phyloP scores from a whole-genome alignment of 2,329 filamentous ascomycete species.

The Rutstroemia sp. region DNA sequence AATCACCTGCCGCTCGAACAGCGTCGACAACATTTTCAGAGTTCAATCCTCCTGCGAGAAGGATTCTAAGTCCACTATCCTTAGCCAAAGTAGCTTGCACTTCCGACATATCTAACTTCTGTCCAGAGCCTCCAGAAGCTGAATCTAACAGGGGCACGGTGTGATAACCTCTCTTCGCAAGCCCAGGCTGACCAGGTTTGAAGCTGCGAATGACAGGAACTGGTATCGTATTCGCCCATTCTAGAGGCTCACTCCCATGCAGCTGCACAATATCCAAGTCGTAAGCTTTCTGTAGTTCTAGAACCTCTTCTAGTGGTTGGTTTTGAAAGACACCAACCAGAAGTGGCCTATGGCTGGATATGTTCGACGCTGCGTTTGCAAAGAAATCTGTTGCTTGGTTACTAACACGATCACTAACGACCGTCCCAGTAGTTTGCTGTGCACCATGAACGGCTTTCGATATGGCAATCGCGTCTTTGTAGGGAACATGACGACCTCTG shows the following conservation, averaged over 20 bases:
- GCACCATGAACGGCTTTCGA: conserved; percentile 64
- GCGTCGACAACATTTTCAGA: conserved; percentile 68
- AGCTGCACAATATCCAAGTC: conserved; percentile 85
- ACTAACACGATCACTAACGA: conserved; percentile 22
- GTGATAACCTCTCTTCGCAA: conserved; percentile 74
- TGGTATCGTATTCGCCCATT: conserved; percentile 85
- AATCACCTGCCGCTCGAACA: conserved; percentile 54
- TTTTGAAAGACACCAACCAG: conserved; percentile 93
- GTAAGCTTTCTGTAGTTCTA: conserved; percentile 69
- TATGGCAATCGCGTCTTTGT: conserved; percentile 73
- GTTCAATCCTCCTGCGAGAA: conserved; percentile 80
- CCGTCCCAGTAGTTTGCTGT: conserved; percentile 17
- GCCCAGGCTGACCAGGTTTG: conserved; percentile 54
- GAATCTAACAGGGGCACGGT: conserved; percentile 79
- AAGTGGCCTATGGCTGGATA: conserved; percentile 55
- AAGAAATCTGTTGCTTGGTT: conserved; percentile 61
- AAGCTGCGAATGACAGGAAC: conserved; percentile 89
- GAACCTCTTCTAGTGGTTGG: conserved; percentile 75
- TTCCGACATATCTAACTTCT: conserved; percentile 63
- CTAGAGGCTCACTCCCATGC: conserved; percentile 84
- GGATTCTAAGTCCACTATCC: conserved; percentile 63
- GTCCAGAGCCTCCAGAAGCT: conserved; percentile 73
- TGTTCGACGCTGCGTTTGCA: conserved; percentile 39
- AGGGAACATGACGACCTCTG: conserved; percentile 70
- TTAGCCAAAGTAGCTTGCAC: conserved; percentile 59